These are phyloP conservation scores for Uronychia binucleata DNA, from an alignment of 73 alveolate genomes.

Conservation along the genomic window DNA sequence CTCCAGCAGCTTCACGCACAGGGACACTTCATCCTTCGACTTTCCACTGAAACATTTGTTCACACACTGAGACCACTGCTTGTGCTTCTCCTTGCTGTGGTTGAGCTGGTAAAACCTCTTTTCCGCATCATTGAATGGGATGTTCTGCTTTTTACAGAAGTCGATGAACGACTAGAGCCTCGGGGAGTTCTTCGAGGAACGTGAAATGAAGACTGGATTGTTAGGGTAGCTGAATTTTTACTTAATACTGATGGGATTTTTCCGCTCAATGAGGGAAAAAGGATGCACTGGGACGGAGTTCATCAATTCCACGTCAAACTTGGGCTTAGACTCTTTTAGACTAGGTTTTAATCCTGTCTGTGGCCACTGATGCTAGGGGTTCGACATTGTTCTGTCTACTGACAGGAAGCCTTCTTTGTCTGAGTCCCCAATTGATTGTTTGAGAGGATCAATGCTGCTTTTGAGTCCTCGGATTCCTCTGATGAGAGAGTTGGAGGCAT, in stretches of 20 bases:
- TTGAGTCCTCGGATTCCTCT: too few species aligned
- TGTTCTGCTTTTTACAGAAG: constrained; percentile 30
- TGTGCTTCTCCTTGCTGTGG: constrained; percentile 29
- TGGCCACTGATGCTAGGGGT: too few species aligned
- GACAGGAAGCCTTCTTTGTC: too few species aligned
- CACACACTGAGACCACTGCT: constrained; percentile 1
- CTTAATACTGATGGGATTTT: not conserved
- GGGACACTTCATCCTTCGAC: not conserved
- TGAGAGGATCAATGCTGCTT: too few species aligned
- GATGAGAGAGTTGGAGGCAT: too few species aligned
- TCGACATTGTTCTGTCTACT: too few species aligned
- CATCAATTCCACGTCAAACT: too few species aligned
- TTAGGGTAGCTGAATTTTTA: not conserved
- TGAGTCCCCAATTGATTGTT: too few species aligned
- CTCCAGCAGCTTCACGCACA: not conserved
- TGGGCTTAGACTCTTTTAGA: too few species aligned
- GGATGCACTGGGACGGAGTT: too few species aligned
- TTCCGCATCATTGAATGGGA: constrained; percentile 46
- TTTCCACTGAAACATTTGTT: constrained; percentile 34
- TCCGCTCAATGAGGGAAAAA: not conserved
- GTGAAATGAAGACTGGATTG: not conserved
- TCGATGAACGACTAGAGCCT: constrained; percentile 25
- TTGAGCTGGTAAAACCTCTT: constrained; percentile 31
- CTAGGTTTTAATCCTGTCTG: too few species aligned
- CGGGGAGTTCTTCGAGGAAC: not conserved